Base-by-base conservation (phyloP, 2,329 filamentous ascomycete species). In the Hypoxylon sp. region DNA sequence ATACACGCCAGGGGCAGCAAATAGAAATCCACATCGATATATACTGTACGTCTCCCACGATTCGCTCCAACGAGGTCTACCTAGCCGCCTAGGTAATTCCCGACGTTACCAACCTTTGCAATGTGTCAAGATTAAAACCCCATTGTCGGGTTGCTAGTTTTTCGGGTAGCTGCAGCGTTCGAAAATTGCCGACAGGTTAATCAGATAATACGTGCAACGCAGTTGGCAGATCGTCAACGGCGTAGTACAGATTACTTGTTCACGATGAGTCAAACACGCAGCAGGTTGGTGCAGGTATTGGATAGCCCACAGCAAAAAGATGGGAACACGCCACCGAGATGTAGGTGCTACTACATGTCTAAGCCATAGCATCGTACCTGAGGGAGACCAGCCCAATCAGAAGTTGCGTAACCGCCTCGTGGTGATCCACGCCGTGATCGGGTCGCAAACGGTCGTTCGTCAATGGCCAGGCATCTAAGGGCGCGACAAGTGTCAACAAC, bases 341-440 rank as follows among this genome's bases (percentile, higher is more conserved):
- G n/a, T n/a, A n/a, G n/a, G n/a, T n/a, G n/a, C n/a, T n/a, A n/a
- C n/a, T n/a, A n/a, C n/a, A n/a, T n/a, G n/a, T n/a, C n/a, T n/a
- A n/a, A n/a, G n/a, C n/a, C n/a, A n/a, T n/a, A n/a, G n/a, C n/a
- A n/a, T n/a, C n/a, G n/a, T n/a, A n/a, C n/a, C n/a, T n/a, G n/a
- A n/a, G n/a, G n/a, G n/a, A n/a, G n/a, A n/a, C 33, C 26, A 55
- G 56, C 24, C 60, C 60, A 63, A 63, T 63, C 50, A 60, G 57
- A 54, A 20, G 45, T 52, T 45, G 21, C 48, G 27, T 24, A n/a
- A 48, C 43, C 27, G 29, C 21, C 60, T 56, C 53, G 60, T 63
- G 53, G 48, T 24, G 38, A 17, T 57, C 45, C 49, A 48, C 55
- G 46, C 17, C 60, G 60, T 15, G 41, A 60, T 60, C 60, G 60